Evolutionary conservation across 129 eudicot species (phyloP), one percentile per base, ranked within the genome.

Genomic region (Lactuca sativa): DNA sequence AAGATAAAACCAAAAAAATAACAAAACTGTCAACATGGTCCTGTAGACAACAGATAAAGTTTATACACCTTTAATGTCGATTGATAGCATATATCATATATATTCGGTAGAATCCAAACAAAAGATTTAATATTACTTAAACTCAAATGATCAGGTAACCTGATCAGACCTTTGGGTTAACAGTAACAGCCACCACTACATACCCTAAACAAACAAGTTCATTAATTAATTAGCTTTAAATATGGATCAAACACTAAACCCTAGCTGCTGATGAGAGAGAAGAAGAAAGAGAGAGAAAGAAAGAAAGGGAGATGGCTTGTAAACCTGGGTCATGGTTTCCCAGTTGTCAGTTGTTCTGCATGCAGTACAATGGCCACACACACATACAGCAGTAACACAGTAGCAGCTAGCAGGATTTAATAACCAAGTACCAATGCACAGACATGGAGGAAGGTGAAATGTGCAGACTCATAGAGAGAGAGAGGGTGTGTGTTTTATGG

Each of bases 381-480:
- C 21, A 7, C 33, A 44, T 6, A 64, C 6, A 64, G 40, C 60
- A 57, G 41, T 32, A 4, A 55, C 33, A 75, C 64, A 25, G 48
- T 67, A 67, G 47, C 31, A 57, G 52, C 53, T 9, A 57, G 73
- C 74, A 75, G 74, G 43, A 76, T 64, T 68, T 62, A 71, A 77
- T 69, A 77, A 70, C 71, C 81, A 77, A 77, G 81, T 77, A 77
- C 81, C 81, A 69, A 69, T 62, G 81, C 81, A 77, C 81, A 77
- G 81, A 77, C 81, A 77, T 64, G 82, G 77, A 72, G 77, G 82
- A 78, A 58, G 77, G 77, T 62, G 67, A 77, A 56, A 43, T 62
- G 9, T 62, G 61, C 66, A 77, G 81, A 66, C 38, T 47, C 30
- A 48, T 6, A 48, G 31, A 61, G 9, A 55, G 56, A 36, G 15